A percentile compares a stretch with the other conserved stretches of the same genome.
Conservation (phyloP, 2,329 filamentous ascomycete genomes). For the Canariomyces notabilis region DNA sequence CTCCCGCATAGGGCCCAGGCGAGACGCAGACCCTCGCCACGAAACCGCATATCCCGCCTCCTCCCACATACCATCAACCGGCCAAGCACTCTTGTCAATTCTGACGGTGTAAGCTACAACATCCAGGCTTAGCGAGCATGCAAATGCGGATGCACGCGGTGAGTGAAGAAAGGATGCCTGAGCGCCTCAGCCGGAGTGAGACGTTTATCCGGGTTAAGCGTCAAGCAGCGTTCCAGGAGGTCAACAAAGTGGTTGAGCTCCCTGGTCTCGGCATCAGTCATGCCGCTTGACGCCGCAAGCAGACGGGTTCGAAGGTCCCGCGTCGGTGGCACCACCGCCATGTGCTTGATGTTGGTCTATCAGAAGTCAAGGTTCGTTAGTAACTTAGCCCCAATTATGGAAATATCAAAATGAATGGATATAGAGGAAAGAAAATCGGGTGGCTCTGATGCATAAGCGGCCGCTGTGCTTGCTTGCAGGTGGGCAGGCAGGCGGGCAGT, state of each 20-base stretch:
- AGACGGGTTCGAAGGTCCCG: constrained; percentile 79
- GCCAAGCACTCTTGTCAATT: not conserved
- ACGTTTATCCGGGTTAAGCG: constrained; percentile 87
- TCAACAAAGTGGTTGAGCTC: constrained; percentile 83
- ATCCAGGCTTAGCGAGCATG: not conserved
- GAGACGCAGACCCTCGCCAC: not conserved
- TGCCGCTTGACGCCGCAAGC: constrained; percentile 65
- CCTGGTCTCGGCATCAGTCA: constrained; percentile 67
- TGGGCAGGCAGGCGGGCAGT: too few relatives aligned
- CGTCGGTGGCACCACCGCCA: constrained; percentile 68
- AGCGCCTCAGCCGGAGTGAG: constrained; percentile 82
- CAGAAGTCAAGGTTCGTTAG: constrained; percentile 14
- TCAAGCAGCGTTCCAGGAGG: constrained; percentile 80
- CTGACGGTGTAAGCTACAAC: not conserved
- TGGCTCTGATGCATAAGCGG: too few relatives aligned
- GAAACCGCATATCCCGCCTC: not conserved
- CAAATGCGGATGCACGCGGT: constrained; percentile 29
- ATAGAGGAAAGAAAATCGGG: too few relatives aligned
- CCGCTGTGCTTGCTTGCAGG: too few relatives aligned
- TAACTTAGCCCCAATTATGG: not conserved
- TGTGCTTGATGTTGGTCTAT: constrained; percentile 61
- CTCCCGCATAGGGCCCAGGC: not conserved
- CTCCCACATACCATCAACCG: not conserved
- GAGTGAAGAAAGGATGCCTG: constrained; percentile 77
- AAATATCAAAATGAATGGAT: too few relatives aligned